Base-by-base conservation (phyloP, 257 asterid genomes). In the Gardenia jasminoides region DNA sequence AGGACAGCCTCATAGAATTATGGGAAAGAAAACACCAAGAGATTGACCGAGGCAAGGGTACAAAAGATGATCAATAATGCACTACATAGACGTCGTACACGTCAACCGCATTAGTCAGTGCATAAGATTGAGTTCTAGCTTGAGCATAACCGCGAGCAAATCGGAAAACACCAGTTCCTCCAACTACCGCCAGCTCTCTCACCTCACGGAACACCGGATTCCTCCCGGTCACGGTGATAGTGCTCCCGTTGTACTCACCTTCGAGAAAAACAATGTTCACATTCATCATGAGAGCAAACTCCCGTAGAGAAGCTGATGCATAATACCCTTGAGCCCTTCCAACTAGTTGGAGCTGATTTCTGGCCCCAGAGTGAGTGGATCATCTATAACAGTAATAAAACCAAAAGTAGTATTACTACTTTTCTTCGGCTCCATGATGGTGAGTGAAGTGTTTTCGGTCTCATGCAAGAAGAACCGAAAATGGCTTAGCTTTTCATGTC, bases 141-240 rank as follows among this genome's bases (percentile, higher is more conserved):
- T 85, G 80, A 31, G 73, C 93, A 76, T 89, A 91, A 19, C 93
- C 93, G 0, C 89, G 77, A 13, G 88, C 88, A 33, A 85, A 89
- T 31, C 96, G 88, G 58, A 89, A 88, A 83, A 91, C 87, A 83
- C 93, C 92, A 48, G 88, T 84, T 13, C 96, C 96, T 9, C 96
- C 96, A 10, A 89, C 77, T 67, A 91, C 89, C 11, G 93, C 84
- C 96, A 91, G 88, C 68, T 91, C 92, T 52, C 93, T 48, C 59
- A 85, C 86, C 16, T 79, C 43, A 19, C 78, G 24, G 4, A 89
- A 9, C 13, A 78, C 85, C 7, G 90, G 67, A 10, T 89, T 91
- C 80, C 93, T 86, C 58, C 93, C 96, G 0, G 83, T 12, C 54
- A 91, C 80, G 1, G 86, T 61, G 76, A 50, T 50, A 13, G 65